Evolutionary conservation across 2,329 filamentous ascomycete genomes (phyloP).

Genomic region (Penicillium sp.): DNA sequence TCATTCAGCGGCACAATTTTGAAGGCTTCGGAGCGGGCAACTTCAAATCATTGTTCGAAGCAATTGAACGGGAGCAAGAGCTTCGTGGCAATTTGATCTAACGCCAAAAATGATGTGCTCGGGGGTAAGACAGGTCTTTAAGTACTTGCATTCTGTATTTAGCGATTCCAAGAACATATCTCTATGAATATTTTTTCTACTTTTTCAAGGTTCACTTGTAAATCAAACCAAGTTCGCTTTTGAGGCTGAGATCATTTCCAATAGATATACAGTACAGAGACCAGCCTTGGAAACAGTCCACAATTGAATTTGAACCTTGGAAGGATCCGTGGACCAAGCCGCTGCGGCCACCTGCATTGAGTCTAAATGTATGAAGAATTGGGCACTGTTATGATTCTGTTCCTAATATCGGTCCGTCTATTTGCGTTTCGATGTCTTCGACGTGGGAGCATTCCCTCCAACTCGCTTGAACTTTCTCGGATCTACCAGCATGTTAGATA

Average conservation of each 20-base stretch:
- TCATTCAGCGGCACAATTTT: conserved; percentile 90
- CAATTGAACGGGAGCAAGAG: conserved; percentile 90
- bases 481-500: conserved; percentile 46
- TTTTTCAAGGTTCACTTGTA: too few relatives aligned
- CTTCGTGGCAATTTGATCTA: conserved; percentile 72
- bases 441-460: conserved; percentile 43
- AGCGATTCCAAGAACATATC: neutral
- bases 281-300: too few relatives aligned
- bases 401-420: conserved; percentile 3
- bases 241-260: too few relatives aligned
- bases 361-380: too few relatives aligned
- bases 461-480: conserved; percentile 70
- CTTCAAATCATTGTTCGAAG: conserved; percentile 93
- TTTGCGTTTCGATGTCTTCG: conserved; percentile 34
- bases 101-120: neutral
- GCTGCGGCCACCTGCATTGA: neutral
- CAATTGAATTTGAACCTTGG: too few relatives aligned
- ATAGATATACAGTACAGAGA: too few relatives aligned
- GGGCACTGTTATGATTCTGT: too few relatives aligned
- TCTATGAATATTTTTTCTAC: neutral
- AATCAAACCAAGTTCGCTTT: too few relatives aligned
- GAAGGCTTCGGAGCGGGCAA: conserved; percentile 92
- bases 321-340: too few relatives aligned
- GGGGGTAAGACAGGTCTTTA: neutral
- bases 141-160: neutral